Evolutionary conservation across 139 green algal species (phyloP).

Genomic region (Medakamo hakoo): DNA sequence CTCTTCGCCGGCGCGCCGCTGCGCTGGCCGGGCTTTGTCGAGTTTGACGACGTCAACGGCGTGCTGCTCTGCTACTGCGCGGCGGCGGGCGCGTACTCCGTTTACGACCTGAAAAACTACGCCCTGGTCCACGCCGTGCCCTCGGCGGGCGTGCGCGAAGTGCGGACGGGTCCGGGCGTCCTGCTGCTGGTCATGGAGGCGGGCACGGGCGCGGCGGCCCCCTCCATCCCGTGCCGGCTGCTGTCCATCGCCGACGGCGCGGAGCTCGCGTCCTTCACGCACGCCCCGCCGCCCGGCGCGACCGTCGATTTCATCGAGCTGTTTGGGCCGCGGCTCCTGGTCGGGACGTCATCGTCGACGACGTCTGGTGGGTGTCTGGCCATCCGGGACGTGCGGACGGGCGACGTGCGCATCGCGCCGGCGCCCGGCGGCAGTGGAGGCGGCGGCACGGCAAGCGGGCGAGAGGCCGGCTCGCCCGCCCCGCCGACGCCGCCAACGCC

Average conservation of each 20-base stretch:
- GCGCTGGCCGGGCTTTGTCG: constrained; percentile 36
- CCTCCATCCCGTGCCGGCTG: constrained; percentile 24
- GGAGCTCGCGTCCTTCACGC: background rate
- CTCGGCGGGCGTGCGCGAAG: constrained; percentile 19
- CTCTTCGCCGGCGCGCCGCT: constrained; percentile 32
- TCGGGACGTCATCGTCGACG: constrained; percentile 27
- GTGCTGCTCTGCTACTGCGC: constrained; percentile 35
- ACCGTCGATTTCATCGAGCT: constrained; percentile 39
- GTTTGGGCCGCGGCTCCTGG: constrained; percentile 35
- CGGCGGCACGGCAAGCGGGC: too few relatives aligned
- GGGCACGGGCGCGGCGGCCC: too few relatives aligned
- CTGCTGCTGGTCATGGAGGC: constrained; percentile 30
- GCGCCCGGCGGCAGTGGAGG: too few relatives aligned
- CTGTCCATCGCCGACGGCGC: constrained; percentile 24
- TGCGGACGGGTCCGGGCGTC: constrained; percentile 34
- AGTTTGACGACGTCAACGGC: constrained; percentile 40
- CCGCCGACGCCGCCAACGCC: too few relatives aligned
- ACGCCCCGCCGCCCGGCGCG: constrained; percentile 18
- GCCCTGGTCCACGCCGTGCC: constrained; percentile 17
- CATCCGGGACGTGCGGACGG: constrained; percentile 20
- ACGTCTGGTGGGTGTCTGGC: constrained; percentile 16
- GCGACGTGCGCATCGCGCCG: background rate
- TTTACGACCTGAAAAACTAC: constrained; percentile 34
- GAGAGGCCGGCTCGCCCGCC: too few relatives aligned
- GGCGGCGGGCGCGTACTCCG: constrained; percentile 21